phyloP scores from a whole-genome alignment of 805 yeast genomes.

The Hanseniaspora lachancei region DNA sequence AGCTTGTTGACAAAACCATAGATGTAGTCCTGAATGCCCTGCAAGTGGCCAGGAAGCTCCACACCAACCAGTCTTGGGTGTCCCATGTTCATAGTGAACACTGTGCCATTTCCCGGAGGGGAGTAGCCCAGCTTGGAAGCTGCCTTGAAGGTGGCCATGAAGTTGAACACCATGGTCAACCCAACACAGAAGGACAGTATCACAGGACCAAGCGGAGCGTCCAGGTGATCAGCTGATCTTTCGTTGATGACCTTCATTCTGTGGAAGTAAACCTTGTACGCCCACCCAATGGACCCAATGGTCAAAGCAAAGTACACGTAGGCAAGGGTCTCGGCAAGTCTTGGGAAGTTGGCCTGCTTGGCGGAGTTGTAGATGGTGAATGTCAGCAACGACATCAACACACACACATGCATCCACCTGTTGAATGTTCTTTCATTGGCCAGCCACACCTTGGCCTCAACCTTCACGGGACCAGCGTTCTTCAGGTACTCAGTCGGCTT shows the following conservation, averaged over 20 bases:
- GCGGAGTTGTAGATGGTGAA: constrained; percentile 73
- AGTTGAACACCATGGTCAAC: constrained; percentile 56
- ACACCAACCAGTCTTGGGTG: background rate
- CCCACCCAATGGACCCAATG: constrained; percentile 78
- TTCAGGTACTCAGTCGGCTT: constrained; percentile 70
- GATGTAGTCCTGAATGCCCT: constrained; percentile 23
- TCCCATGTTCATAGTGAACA: background rate
- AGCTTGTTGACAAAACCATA: constrained; percentile 28
- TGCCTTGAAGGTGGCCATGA: constrained; percentile 47
- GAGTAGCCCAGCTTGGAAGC: constrained; percentile 20
- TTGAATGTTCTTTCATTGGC: constrained; percentile 96
- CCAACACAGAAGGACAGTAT: constrained; percentile 59
- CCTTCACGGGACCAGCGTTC: constrained; percentile 82
- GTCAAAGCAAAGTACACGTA: constrained; percentile 71
- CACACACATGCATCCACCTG: constrained; percentile 85
- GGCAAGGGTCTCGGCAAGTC: constrained; percentile 56
- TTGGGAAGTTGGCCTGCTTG: constrained; percentile 47
- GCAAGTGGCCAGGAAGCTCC: constrained; percentile 18
- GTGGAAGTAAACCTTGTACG: constrained; percentile 59
- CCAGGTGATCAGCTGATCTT: constrained; percentile 78
- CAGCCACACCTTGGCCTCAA: constrained; percentile 96
- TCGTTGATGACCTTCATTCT: constrained; percentile 62
- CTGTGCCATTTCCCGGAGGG: constrained; percentile 16
- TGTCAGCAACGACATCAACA: constrained; percentile 71
- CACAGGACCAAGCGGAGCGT: constrained; percentile 81